Evolutionary conservation across 768 basidiomycete species (phyloP), one percentile per base, ranked within the genome.

Genomic region (Suillus plorans): DNA sequence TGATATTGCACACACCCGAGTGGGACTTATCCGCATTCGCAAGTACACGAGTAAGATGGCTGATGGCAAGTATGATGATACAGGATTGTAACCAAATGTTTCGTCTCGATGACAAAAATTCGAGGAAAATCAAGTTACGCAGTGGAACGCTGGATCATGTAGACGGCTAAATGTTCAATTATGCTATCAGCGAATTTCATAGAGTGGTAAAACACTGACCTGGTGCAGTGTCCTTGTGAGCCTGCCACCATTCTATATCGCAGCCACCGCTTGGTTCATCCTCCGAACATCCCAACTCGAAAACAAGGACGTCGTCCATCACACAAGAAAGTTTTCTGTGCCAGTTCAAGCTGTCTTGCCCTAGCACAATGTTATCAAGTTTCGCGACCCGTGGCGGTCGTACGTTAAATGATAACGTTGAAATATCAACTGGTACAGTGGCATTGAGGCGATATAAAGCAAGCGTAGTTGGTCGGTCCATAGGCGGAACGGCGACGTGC

Each of bases 321-420:
- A 31, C 53, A 55, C 53, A 55, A 55, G 31, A 55, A 55, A 55
- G 31, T 55, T 34, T 55, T 12, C 53, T 55, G 53, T 55, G 53
- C 31, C 53, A 55, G 20, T 55, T 10, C 31, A 55, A 18, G 53
- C 31, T 18, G 10, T 55, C 31, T 34, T 55, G 18, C 53, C 53
- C 31, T 55, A 18, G 20, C 18, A 34, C 31, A 3, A 55, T 55
- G 12, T 55, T 55, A 34, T 1, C 31, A 34, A 55, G 5, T 34
- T 55, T 55, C 2, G 53, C 53, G 12, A 34, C 53, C 3, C 31
- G 53, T 3, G 18, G 20, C 31, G 31, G 53, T 34, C 31, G 20
- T 5, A 34, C 53, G 20, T 55, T 34, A 13, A 31, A 55, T 12
- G 53, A 55, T 2, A 55, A 13, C 10, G 14, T 55, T 55, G 53